Conservation (phyloP, 2,329 filamentous ascomycete genomes). For the Cadophora sp. region DNA sequence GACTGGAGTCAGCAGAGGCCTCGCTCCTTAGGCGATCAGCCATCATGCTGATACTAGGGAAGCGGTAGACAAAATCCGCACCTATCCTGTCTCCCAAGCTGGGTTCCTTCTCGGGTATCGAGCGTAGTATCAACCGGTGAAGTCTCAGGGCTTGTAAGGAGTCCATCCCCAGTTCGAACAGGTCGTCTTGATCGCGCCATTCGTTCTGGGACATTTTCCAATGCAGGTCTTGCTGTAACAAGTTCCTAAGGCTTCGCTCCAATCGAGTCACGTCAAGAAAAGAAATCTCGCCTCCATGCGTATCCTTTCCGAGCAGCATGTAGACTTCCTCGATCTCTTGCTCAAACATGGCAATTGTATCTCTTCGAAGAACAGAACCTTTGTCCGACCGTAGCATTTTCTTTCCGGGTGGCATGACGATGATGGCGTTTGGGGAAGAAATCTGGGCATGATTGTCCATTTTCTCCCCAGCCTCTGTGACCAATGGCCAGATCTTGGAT, state of each 20-base stretch:
- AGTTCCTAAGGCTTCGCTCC: conserved; percentile 1
- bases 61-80: conserved; percentile 1
- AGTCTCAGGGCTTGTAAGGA: neutral
- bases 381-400: conserved; percentile 3
- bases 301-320: conserved; percentile 1
- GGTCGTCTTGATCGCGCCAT: conserved; percentile 3
- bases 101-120: neutral
- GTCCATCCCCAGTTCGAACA: conserved; percentile 1
- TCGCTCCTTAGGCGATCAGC: conserved; percentile 3
- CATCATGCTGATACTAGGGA: neutral
- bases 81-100: neutral
- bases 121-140: neutral
- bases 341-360: conserved; percentile 2
- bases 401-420: neutral
- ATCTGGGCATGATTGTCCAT: conserved; percentile 3
- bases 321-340: neutral
- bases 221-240: neutral
- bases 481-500: conserved; percentile 3
- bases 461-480: neutral
- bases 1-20: conserved; percentile 2
- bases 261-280: conserved; percentile 1
- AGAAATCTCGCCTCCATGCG: conserved; percentile 1
- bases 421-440: conserved; percentile 3
- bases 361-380: neutral
- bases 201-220: neutral